Percentiles rank a stretch among this genome's conserved stretches.
Evolutionary conservation across 2,329 filamentous ascomycete species (phyloP).

Genomic region (Fusarium torreyae): DNA sequence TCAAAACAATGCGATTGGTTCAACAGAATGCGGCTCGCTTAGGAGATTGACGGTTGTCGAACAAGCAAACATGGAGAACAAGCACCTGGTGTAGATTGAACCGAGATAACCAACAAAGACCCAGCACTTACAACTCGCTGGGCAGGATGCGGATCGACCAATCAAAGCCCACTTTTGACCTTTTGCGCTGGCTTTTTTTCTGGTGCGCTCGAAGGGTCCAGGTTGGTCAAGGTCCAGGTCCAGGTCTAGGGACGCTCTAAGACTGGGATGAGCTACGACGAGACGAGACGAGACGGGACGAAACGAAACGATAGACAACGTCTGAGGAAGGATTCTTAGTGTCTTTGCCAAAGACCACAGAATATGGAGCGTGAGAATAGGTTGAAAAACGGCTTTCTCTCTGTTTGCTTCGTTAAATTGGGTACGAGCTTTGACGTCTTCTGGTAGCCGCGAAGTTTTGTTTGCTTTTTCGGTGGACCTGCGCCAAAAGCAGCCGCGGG

Average conservation of each 20-base stretch:
- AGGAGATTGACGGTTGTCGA: slow-evolving; percentile 25
- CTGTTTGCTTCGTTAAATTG: slow-evolving; percentile 32
- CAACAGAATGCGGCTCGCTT: slow-evolving; percentile 12
- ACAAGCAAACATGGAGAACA: slow-evolving; percentile 33
- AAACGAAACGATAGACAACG: not conserved
- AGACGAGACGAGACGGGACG: slow-evolving; percentile 3
- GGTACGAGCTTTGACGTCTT: slow-evolving; percentile 25
- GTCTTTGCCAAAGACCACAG: slow-evolving; percentile 5
- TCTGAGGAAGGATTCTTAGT: slow-evolving; percentile 2
- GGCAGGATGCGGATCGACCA: slow-evolving; percentile 18
- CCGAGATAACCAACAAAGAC: slow-evolving; percentile 6
- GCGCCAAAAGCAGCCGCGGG: slow-evolving; percentile 47
- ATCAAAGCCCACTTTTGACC: slow-evolving; percentile 9
- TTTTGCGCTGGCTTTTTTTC: slow-evolving; percentile 25
- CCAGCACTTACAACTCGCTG: slow-evolving; percentile 30
- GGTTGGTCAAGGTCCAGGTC: slow-evolving; percentile 15
- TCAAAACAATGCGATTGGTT: slow-evolving; percentile 14
- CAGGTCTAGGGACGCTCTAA: slow-evolving; percentile 5
- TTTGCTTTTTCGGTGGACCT: slow-evolving; percentile 44
- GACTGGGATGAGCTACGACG: slow-evolving; percentile 6
- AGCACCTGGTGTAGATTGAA: slow-evolving; percentile 12
- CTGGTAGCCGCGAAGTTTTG: slow-evolving; percentile 29
- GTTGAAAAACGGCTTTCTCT: slow-evolving; percentile 23
- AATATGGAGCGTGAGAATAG: slow-evolving; percentile 11
- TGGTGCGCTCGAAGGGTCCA: slow-evolving; percentile 16